phyloP scores from a whole-genome alignment of 805 yeast species.

The Ogataea neopini region DNA sequence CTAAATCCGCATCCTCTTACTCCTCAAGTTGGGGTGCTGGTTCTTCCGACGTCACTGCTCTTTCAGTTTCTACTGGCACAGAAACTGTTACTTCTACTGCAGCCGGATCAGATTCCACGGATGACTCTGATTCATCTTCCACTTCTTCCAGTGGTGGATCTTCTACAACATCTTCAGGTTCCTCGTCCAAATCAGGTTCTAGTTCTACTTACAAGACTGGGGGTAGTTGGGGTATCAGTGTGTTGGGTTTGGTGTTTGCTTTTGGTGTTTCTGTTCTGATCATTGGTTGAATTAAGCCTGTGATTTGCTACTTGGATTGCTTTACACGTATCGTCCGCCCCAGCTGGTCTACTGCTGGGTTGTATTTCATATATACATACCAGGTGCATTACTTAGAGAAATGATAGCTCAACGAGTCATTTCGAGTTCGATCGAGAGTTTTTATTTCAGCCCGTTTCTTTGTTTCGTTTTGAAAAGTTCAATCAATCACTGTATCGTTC shows the following conservation, averaged over 20 bases:
- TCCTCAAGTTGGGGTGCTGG: slow-evolving; percentile 42
- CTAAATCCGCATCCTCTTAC: slow-evolving; percentile 47
- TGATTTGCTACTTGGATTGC: not conserved
- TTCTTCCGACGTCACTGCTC: slow-evolving; percentile 4
- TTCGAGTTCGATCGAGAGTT: too few species aligned
- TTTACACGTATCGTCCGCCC: not conserved
- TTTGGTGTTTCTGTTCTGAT: slow-evolving; percentile 4
- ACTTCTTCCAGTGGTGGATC: slow-evolving; percentile 3
- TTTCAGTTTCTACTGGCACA: slow-evolving; percentile 6
- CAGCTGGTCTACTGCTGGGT: not conserved
- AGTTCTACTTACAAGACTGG: not conserved
- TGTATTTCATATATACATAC: slow-evolving; percentile 3
- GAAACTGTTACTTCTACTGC: slow-evolving; percentile 9
- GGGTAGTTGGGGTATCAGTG: not conserved
- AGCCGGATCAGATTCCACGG: not conserved
- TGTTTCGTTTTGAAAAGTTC: too few species aligned
- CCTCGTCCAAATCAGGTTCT: slow-evolving; percentile 7
- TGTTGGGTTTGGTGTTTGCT: slow-evolving; percentile 4
- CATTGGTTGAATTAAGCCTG: not conserved
- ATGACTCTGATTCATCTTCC: slow-evolving; percentile 4
- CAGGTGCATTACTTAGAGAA: not conserved
- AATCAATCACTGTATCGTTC: too few species aligned
- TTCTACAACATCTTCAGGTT: slow-evolving; percentile 5
- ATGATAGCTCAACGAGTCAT: not conserved
- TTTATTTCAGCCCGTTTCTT: too few species aligned